Evolutionary conservation across 352 stramenopile species (phyloP).

Genomic region (Phytophthora capsici): DNA sequence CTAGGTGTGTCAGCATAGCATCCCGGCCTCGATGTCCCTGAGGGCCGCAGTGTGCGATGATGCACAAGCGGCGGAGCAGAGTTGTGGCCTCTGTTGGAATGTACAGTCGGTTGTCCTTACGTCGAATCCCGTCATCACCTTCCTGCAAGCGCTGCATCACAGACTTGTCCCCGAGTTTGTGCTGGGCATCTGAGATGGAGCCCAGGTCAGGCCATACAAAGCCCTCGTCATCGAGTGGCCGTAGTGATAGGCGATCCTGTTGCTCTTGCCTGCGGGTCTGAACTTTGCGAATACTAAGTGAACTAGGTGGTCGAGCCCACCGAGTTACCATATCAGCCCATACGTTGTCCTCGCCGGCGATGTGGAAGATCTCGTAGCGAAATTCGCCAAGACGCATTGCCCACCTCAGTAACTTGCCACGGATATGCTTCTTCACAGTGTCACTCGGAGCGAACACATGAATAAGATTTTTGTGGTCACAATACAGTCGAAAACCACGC

Average conservation of each 20-base stretch:
- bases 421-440: not conserved
- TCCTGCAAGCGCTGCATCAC: no score
- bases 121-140: not conserved
- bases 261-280: no score
- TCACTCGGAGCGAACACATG: not conserved
- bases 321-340: not conserved
- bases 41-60: not conserved
- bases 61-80: not conserved
- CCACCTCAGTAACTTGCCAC: not conserved
- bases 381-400: not conserved
- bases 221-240: no score
- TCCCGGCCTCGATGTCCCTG: not conserved
- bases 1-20: no score
- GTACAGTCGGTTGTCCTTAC: not conserved
- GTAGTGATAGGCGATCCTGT: no score
- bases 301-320: not conserved
- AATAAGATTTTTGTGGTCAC: not conserved
- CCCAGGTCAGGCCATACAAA: no score
- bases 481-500: no score
- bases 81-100: not conserved
- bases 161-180: no score
- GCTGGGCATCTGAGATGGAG: no score
- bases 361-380: not conserved
- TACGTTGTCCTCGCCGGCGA: not conserved
- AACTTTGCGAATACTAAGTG: no score